These are phyloP conservation scores for Caloboletus inedulis DNA, from an alignment of 1,284 basidiomycete genomes.

Conservation along the genomic window DNA sequence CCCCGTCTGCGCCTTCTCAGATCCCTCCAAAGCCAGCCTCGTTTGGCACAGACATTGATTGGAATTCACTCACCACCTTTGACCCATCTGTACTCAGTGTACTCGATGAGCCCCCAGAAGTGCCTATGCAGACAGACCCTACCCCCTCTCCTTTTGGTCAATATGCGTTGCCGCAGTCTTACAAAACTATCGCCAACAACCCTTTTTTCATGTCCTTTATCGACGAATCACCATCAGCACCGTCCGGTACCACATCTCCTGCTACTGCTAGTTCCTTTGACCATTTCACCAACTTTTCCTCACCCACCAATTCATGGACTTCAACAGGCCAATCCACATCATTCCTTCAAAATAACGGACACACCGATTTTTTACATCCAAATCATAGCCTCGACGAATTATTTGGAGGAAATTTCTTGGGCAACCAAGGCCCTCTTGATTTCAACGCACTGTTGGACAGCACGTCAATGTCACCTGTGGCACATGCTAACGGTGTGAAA, in stretches of 20 bases:
- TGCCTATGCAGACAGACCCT: conserved; percentile 58
- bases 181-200: conserved; percentile 74
- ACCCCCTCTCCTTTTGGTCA: conserved; percentile 41
- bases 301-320: conserved; percentile 24
- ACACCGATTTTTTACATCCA: conserved; percentile 30
- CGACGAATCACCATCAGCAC: conserved; percentile 42
- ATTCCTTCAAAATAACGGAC: conserved; percentile 27
- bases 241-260: conserved; percentile 25
- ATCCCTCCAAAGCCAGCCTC: conserved; percentile 18
- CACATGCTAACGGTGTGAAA: conserved; percentile 38
- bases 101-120: conserved; percentile 52
- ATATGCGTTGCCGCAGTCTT: conserved; percentile 40
- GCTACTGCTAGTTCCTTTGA: conserved; percentile 22
- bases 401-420: conserved; percentile 55
- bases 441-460: conserved; percentile 43
- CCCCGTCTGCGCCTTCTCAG: conserved; percentile 23
- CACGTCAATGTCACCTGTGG: conserved; percentile 46
- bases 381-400: conserved; percentile 54
- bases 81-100: conserved; percentile 60
- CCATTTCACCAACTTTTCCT: conserved; percentile 23
- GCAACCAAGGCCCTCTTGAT: conserved; percentile 40
- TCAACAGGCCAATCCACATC: conserved; percentile 42
- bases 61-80: conserved; percentile 61
- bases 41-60: conserved; percentile 51
- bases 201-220: conserved; percentile 79